Base-by-base conservation (phyloP, 140 eudicot genomes). In the Anethum foeniculum region DNA sequence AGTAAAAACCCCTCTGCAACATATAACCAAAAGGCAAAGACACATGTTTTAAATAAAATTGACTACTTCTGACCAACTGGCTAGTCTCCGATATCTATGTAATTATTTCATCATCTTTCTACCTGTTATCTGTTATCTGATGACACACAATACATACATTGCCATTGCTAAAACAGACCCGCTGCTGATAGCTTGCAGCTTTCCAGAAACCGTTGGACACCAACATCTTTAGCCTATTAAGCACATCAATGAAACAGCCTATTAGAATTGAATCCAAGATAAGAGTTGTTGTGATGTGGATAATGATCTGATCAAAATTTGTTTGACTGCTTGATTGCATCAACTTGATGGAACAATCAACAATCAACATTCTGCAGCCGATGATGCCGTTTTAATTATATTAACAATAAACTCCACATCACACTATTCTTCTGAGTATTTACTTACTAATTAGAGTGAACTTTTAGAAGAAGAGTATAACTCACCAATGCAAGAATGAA, bases 291-390 rank as follows among this genome's bases (percentile, higher is more conserved):
- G 38, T 25, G 34, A 62, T 67, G 73, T 1, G 43, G 43, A 67
- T 12, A 28, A 67, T 30, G 74, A 67, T 15, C 41, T 13, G 43
- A 30, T 14, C 38, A n/a, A 32, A 30, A 21, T 67, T 32, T 67
- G 9, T 32, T 13, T 67, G 21, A 6, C 13, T 32, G 43, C 3
- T 67, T 67, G 43, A 67, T 67, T 67, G 43, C 39, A 67, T 67
- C 74, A 67, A 67, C 41, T 67, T 67, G 69, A 67, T 32, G 43
- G 43, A 67, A 67, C 74, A 62, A 25, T 62, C 68, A 60, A 60
- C 30, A 67, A 39, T 39, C 46, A 41, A 41, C 34, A 62, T 67
- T 27, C 41, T 65, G 39, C 68, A 58, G 68, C 23, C 32, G 32
- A 58, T 28, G 18, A 27, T 65, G 39, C 2, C 19, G 30, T 28